These are phyloP conservation scores for Peronosclerospora sorghi DNA, from an alignment of 352 stramenopile genomes.

Conservation along the genomic window DNA sequence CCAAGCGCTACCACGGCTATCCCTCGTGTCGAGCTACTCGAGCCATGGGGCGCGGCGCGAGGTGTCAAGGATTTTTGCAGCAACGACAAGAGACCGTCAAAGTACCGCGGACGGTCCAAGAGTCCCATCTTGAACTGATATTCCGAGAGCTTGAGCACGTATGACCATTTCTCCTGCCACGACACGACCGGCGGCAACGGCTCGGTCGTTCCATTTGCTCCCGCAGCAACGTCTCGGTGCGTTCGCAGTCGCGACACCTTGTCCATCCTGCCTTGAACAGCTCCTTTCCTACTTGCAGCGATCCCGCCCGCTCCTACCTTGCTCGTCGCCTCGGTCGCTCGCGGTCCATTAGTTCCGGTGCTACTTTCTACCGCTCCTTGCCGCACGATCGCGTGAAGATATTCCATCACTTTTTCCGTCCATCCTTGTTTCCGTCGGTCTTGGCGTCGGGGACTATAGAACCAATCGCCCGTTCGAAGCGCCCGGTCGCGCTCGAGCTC, in stretches of 20 bases:
- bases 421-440: slow-evolving; percentile 62
- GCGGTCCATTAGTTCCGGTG: slow-evolving; percentile 13
- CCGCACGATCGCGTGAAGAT: slow-evolving; percentile 50
- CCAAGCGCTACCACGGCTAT: slow-evolving; percentile 42
- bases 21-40: slow-evolving; percentile 19
- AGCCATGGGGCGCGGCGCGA: slow-evolving; percentile 21
- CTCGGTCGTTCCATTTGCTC: neutral
- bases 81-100: slow-evolving; percentile 67
- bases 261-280: slow-evolving; percentile 2
- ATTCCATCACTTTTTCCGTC: slow-evolving; percentile 74
- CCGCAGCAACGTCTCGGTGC: slow-evolving; percentile 10
- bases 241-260: slow-evolving; percentile 9
- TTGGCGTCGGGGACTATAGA: slow-evolving; percentile 64
- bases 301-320: slow-evolving; percentile 1
- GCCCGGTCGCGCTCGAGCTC: slow-evolving; percentile 64
- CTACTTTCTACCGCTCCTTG: slow-evolving; percentile 26
- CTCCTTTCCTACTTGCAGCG: neutral
- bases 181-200: slow-evolving; percentile 19
- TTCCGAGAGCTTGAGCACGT: slow-evolving; percentile 68
- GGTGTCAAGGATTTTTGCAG: slow-evolving; percentile 68
- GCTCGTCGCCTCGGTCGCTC: neutral
- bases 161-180: slow-evolving; percentile 72
- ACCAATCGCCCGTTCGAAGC: slow-evolving; percentile 61
- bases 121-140: slow-evolving; percentile 76
- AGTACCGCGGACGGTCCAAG: slow-evolving; percentile 62